Base-by-base conservation (phyloP, 495 filamentous ascomycete species). In the Darksidea phi region DNA sequence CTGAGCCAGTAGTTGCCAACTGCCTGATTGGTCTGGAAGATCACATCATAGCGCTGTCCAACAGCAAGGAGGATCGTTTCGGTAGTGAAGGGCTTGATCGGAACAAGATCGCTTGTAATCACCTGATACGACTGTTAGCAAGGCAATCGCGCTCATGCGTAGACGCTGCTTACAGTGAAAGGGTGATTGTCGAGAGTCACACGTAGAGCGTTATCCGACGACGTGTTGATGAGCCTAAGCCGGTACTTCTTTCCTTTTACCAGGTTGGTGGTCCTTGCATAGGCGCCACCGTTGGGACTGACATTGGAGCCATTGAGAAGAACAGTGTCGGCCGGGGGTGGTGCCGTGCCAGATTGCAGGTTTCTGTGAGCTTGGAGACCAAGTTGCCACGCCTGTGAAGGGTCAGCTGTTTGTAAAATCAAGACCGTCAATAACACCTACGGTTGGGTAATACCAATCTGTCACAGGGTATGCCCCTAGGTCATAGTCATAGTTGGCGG, bases 1-100 rank as follows among this genome's bases (percentile, higher is more conserved):
- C 73, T 63, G 65, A 76, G 70, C 73, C 73, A 76, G 67, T 74
- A 76, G 51, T 69, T 71, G 15, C 63, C 70, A 0, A 52, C 58
- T 11, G 73, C 43, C 48, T 74, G 73, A 43, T 73, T 72, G 21
- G 73, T 71, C n/a, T 32, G 64, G 51, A 76, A 66, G 57, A 76
- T 67, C 5, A 76, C 71, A 41, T 74, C 73, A 63, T 76, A 75
- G 7, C 73, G 70, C 46, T 76, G 71, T 28, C 69, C 69, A 17
- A 66, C 36, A 26, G 50, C 58, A 2, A 65, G 18, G 17, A 63
- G 46, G 7, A 70, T 52, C 57, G 58, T 63, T 24, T 64, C 52
- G 6, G 66, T 54, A 8, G 20, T 57, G 38, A 55, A 54, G 10
- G 73, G 71, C 43, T 70, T 57, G 38, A 76, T 68, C 6, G 73